A percentile compares a stretch with the other conserved stretches of the same genome.
Evolutionary conservation across 495 filamentous ascomycete genomes (phyloP).

Genomic region (Aspergillus haitiensis): DNA sequence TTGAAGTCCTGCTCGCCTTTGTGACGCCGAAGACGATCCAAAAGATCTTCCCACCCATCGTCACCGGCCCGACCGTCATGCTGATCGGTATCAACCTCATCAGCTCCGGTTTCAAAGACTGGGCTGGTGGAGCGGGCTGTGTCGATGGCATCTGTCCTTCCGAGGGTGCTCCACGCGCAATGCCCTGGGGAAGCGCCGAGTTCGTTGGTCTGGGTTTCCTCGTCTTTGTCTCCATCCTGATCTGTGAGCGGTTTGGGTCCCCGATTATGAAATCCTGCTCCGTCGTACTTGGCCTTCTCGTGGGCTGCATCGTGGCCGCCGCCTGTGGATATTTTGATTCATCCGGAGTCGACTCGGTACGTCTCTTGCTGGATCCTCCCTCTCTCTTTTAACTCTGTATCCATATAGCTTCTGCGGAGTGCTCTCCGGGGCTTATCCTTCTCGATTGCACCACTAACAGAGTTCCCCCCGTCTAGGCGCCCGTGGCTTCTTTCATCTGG

Average conservation of each 20-base stretch:
- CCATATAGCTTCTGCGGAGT: neutral
- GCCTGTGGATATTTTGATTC: conserved; percentile 81
- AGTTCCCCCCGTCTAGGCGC: conserved; percentile 34
- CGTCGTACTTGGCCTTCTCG: conserved; percentile 77
- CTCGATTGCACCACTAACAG: neutral
- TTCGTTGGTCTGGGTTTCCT: conserved; percentile 89
- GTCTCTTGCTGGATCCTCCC: neutral
- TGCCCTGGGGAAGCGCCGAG: conserved; percentile 85
- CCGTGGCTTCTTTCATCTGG: conserved; percentile 85
- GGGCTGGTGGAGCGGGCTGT: conserved; percentile 76
- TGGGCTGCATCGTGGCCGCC: conserved; percentile 84
- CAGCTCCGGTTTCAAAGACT: conserved; percentile 73
- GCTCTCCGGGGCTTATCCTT: too few relatives aligned
- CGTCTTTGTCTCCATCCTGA: conserved; percentile 82
- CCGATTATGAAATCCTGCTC: conserved; percentile 73
- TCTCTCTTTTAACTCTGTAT: neutral
- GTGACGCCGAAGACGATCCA: conserved; percentile 66
- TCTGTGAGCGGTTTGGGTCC: conserved; percentile 80
- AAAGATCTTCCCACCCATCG: conserved; percentile 82
- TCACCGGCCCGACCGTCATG: conserved; percentile 82
- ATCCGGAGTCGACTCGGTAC: conserved; percentile 58
- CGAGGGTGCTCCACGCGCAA: conserved; percentile 69
- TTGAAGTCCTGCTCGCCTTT: conserved; percentile 47
- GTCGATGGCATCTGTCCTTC: conserved; percentile 67
- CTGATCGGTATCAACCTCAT: conserved; percentile 77